These are phyloP conservation scores for Ophiostoma fasciatum DNA, from an alignment of 2,329 filamentous ascomycete species.

Conservation along the genomic window DNA sequence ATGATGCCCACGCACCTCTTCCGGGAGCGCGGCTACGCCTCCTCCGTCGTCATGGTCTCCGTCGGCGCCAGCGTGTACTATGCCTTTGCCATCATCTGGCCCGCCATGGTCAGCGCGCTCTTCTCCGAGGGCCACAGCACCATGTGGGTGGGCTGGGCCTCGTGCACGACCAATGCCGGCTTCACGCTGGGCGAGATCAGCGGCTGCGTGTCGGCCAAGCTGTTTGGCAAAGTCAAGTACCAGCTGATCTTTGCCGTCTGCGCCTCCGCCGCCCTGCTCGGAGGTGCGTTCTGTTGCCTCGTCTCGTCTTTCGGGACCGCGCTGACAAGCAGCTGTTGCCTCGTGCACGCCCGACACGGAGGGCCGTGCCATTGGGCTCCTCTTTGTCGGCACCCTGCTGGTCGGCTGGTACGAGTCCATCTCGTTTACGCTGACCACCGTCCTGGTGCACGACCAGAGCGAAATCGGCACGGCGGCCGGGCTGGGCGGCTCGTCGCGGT, in stretches of 20 bases:
- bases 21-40: slow-evolving; percentile 17
- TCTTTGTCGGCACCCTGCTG: slow-evolving; percentile 18
- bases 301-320: background rate
- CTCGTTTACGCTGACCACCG: slow-evolving; percentile 19
- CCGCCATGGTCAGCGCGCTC: slow-evolving; percentile 19
- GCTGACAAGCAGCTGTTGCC: background rate
- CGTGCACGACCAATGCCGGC: slow-evolving; percentile 1
- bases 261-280: too few species aligned
- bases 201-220: slow-evolving; percentile 2
- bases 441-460: slow-evolving; percentile 18
- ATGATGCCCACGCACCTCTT: slow-evolving; percentile 23
- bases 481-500: slow-evolving; percentile 20
- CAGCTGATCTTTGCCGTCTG: slow-evolving; percentile 4
- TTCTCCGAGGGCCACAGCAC: slow-evolving; percentile 9
- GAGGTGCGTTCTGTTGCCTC: too few species aligned
- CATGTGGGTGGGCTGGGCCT: slow-evolving; percentile 6
- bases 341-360: background rate
- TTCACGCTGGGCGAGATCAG: slow-evolving; percentile 5
- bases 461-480: slow-evolving; percentile 21
- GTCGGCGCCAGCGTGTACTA: slow-evolving; percentile 25
- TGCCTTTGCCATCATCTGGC: slow-evolving; percentile 23
- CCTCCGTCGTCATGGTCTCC: slow-evolving; percentile 18
- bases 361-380: slow-evolving; percentile 13
- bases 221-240: slow-evolving; percentile 2
- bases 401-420: slow-evolving; percentile 21